These are phyloP conservation scores for Annulohypoxylon stygium DNA, from an alignment of 495 filamentous ascomycete species.

Conservation along the genomic window DNA sequence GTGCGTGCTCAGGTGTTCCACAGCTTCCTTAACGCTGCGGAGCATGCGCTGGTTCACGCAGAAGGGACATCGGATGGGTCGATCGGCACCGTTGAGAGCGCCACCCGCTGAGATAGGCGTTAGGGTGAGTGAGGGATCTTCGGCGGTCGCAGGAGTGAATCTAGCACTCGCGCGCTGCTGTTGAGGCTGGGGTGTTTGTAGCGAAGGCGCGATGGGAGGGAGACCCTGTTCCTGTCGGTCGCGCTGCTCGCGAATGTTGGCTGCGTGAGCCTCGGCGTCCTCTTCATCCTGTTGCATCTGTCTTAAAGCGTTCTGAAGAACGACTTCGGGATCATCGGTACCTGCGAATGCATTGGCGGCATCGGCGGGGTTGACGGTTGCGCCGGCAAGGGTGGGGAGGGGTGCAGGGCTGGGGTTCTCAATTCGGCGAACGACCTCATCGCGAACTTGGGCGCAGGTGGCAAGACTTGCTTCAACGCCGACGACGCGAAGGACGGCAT, in stretches of 20 bases:
- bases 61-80: slow-evolving; percentile 67
- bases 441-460: slow-evolving; percentile 63
- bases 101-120: slow-evolving; percentile 63
- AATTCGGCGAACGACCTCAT: slow-evolving; percentile 61
- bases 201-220: slow-evolving; percentile 50
- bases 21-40: slow-evolving; percentile 68
- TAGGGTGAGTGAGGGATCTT: slow-evolving; percentile 57
- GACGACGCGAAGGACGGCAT: slow-evolving; percentile 60
- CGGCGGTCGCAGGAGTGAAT: slow-evolving; percentile 47
- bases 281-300: slow-evolving; percentile 64
- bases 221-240: slow-evolving; percentile 60
- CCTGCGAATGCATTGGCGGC: slow-evolving; percentile 40
- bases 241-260: slow-evolving; percentile 58
- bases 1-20: slow-evolving; percentile 70
- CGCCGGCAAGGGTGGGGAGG: slow-evolving; percentile 45
- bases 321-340: slow-evolving; percentile 64
- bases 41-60: slow-evolving; percentile 70
- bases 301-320: slow-evolving; percentile 63
- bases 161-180: slow-evolving; percentile 30
- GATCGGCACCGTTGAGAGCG: slow-evolving; percentile 59
- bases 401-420: slow-evolving; percentile 51
- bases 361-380: slow-evolving; percentile 42
- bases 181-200: slow-evolving; percentile 45
- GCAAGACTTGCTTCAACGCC: slow-evolving; percentile 61
- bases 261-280: slow-evolving; percentile 62